Evolutionary conservation across 1,139 yeast genomes (phyloP).

Genomic region (Diutina ranongensis): DNA sequence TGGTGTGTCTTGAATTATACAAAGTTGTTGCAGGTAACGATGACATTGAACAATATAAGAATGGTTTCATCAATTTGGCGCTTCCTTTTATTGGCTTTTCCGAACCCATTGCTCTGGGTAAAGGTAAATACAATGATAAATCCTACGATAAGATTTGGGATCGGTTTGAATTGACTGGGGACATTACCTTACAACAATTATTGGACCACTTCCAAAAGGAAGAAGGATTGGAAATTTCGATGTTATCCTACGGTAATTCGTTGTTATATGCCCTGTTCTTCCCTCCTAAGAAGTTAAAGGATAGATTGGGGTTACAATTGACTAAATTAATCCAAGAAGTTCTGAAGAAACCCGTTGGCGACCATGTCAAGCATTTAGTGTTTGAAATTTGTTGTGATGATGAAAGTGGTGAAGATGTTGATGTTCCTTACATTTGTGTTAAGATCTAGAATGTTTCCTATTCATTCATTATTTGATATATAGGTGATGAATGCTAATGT

Average conservation of each 20-base stretch:
- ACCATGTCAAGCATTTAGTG: conserved; percentile 63
- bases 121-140: conserved; percentile 72
- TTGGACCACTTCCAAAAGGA: conserved; percentile 65
- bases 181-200: conserved; percentile 65
- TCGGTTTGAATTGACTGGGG: conserved; percentile 72
- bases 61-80: conserved; percentile 89
- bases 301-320: conserved; percentile 55
- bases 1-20: conserved; percentile 83
- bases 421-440: conserved; percentile 74
- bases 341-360: conserved; percentile 74
- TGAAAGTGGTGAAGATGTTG: conserved; percentile 87
- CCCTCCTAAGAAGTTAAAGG: conserved; percentile 83
- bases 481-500: too few relatives aligned
- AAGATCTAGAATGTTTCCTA: too few relatives aligned
- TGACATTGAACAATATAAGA: conserved; percentile 80
- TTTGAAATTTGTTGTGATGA: conserved; percentile 92
- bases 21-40: conserved; percentile 70
- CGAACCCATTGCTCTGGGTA: conserved; percentile 83
- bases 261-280: conserved; percentile 85
- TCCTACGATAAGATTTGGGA: conserved; percentile 91
- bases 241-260: conserved; percentile 88
- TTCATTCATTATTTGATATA: too few relatives aligned
- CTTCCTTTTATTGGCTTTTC: conserved; percentile 95
- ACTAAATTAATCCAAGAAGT: conserved; percentile 71
- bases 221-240: conserved; percentile 78